These are phyloP conservation scores for Aspergillus unguis DNA, from an alignment of 2,329 filamentous ascomycete genomes.

Conservation along the genomic window DNA sequence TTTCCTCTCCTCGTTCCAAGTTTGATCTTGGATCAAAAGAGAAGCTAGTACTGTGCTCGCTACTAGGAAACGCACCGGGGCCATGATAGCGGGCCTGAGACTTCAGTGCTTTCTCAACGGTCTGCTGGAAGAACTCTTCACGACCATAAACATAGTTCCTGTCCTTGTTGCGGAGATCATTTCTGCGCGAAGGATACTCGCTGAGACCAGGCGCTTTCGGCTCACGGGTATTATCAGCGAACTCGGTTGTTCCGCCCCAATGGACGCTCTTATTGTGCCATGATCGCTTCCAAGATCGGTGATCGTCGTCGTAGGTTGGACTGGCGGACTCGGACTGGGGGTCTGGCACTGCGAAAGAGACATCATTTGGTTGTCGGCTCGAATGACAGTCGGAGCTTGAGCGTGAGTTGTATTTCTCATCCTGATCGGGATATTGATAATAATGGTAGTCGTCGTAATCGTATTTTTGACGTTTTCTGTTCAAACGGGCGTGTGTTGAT, in stretches of 20 bases:
- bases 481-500: too few species aligned
- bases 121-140: background rate
- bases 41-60: too few species aligned
- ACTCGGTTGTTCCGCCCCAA: constrained; percentile 5
- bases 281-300: background rate
- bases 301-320: background rate
- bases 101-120: background rate
- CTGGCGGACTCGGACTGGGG: background rate
- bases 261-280: constrained; percentile 1
- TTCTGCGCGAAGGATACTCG: background rate
- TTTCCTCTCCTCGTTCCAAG: too few species aligned
- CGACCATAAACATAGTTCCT: background rate
- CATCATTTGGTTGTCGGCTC: background rate
- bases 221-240: background rate
- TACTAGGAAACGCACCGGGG: too few species aligned
- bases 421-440: too few species aligned
- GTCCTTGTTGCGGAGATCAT: background rate
- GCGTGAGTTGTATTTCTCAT: too few species aligned
- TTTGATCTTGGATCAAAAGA: too few species aligned
- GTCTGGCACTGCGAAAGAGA: background rate
- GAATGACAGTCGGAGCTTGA: background rate
- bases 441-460: too few species aligned
- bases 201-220: background rate
- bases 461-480: too few species aligned
- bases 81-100: too few species aligned